Conservation (phyloP, 768 basidiomycete species). For the Termitomyces bulborhizus region DNA sequence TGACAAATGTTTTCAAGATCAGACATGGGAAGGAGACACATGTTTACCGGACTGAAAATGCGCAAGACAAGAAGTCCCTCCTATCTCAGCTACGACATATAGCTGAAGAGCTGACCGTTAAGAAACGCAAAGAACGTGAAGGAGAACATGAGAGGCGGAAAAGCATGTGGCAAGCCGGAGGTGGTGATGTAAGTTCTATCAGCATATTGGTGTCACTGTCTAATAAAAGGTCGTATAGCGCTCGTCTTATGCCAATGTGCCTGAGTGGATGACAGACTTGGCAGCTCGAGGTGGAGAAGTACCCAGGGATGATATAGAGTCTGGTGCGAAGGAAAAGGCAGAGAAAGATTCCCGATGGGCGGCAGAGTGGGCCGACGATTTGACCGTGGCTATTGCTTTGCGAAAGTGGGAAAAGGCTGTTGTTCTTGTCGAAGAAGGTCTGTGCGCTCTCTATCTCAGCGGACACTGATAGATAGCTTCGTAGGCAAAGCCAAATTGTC, state of each 20-base stretch:
- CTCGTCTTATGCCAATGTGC: slow-evolving; percentile 45
- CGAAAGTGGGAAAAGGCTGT: slow-evolving; percentile 87
- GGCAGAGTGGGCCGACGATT: slow-evolving; percentile 85
- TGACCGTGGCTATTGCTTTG: slow-evolving; percentile 87
- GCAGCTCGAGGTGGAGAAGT: slow-evolving; percentile 48
- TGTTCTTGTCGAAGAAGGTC: slow-evolving; percentile 79
- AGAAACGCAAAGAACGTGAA: slow-evolving; percentile 89
- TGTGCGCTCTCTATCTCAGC: slow-evolving; percentile 1
- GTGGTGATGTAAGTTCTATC: slow-evolving; percentile 28
- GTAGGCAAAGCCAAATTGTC: slow-evolving; percentile 58
- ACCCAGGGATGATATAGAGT: slow-evolving; percentile 28
- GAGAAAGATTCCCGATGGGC: slow-evolving; percentile 85
- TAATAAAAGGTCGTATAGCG: slow-evolving; percentile 6
- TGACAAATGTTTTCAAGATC: slow-evolving; percentile 98
- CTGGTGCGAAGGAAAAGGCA: slow-evolving; percentile 61
- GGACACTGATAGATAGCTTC: neutral
- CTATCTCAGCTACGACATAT: slow-evolving; percentile 85
- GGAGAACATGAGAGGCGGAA: slow-evolving; percentile 88
- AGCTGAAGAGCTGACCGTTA: slow-evolving; percentile 84
- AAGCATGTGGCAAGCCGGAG: slow-evolving; percentile 55
- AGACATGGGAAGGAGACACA: slow-evolving; percentile 90
- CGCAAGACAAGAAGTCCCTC: slow-evolving; percentile 81
- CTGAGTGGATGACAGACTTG: slow-evolving; percentile 75
- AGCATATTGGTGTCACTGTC: neutral
- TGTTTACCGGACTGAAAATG: slow-evolving; percentile 82